Conservation (phyloP, 805 yeast genomes). For the Alloascoidea hylecoeti region DNA sequence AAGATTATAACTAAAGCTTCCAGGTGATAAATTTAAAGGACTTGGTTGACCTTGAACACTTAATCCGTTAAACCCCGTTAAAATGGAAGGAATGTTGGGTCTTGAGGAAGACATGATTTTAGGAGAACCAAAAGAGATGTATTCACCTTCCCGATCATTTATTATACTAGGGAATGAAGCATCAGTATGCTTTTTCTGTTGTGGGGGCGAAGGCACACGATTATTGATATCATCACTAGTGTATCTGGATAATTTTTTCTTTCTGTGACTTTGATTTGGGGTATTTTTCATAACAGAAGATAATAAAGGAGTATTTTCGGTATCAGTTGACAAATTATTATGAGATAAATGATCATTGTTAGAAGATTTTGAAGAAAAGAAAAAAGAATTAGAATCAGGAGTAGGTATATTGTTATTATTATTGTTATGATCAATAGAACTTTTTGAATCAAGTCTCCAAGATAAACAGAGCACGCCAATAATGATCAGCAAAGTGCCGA, state of each 20-base stretch:
- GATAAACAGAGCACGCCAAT: conserved; percentile 57
- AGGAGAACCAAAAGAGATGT: not conserved
- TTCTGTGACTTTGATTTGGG: not conserved
- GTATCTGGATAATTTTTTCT: not conserved
- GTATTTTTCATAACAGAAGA: not conserved
- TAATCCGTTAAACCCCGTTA: no score
- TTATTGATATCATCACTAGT: no score
- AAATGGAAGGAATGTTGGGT: no score
- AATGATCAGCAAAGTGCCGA: conserved; percentile 28
- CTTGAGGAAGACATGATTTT: conserved; percentile 35
- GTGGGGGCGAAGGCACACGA: not conserved
- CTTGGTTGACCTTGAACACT: no score
- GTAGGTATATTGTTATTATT: not conserved
- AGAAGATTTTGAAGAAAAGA: no score
- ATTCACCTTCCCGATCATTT: conserved; percentile 1
- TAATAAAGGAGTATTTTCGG: not conserved
- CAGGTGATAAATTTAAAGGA: no score
- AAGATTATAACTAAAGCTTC: no score
- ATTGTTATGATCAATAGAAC: not conserved
- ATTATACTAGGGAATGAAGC: not conserved
- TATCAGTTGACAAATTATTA: no score
- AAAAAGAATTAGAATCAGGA: no score
- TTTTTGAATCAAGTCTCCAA: conserved; percentile 17
- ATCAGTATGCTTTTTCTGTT: not conserved
- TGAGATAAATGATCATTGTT: no score